Percentiles rank a stretch among this genome's conserved stretches.
Evolutionary conservation across 1,284 basidiomycete genomes (phyloP).

Genomic region (Fomitopsis schrenkii): DNA sequence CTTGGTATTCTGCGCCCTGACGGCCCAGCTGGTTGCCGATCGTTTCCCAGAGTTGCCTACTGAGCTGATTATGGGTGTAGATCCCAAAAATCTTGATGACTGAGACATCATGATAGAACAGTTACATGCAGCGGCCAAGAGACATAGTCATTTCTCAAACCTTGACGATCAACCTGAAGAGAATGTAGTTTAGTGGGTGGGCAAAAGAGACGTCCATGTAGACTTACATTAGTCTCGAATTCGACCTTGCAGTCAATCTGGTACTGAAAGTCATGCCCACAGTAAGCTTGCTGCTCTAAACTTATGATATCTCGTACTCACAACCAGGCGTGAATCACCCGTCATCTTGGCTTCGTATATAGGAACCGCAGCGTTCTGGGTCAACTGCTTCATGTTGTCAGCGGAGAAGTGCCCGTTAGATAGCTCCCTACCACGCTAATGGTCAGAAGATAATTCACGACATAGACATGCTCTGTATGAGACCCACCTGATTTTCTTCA

Average conservation of each 20-base stretch:
- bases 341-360: conserved; percentile 64
- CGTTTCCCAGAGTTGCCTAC: conserved; percentile 51
- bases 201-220: background rate
- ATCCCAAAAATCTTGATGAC: too few relatives aligned
- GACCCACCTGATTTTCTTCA: conserved; percentile 48
- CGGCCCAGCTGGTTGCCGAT: conserved; percentile 46
- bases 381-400: conserved; percentile 62
- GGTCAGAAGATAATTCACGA: background rate
- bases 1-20: conserved; percentile 49
- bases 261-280: conserved; percentile 38
- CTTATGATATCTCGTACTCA: conserved; percentile 26
- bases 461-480: background rate
- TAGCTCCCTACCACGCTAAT: conserved; percentile 40
- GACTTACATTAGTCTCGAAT: conserved; percentile 43
- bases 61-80: conserved; percentile 8
- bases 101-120: too few relatives aligned
- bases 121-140: background rate
- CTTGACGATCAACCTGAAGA: conserved; percentile 47
- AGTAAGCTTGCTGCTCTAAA: background rate
- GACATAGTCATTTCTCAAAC: conserved; percentile 24
- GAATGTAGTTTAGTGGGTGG: background rate
- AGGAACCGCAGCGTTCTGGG: conserved; percentile 40
- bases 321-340: conserved; percentile 54
- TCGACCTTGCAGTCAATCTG: conserved; percentile 58
- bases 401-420: conserved; percentile 63